These are phyloP conservation scores for Ogataea sp. DNA, from an alignment of 805 yeast genomes.

Conservation along the genomic window DNA sequence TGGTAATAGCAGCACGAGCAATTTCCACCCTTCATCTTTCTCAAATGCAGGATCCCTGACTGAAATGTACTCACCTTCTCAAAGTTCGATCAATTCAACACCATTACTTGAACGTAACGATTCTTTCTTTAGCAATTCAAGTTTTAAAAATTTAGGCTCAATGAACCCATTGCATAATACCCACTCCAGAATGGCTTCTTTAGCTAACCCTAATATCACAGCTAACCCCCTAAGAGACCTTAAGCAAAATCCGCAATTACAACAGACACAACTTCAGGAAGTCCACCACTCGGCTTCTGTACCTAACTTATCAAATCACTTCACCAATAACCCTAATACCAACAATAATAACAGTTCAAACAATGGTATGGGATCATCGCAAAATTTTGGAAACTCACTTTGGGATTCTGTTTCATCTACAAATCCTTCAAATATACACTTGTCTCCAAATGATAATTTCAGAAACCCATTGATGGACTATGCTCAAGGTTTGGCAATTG, in stretches of 20 bases:
- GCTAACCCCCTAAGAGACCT: neutral
- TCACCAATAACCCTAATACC: neutral
- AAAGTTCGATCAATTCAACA: constrained; percentile 1
- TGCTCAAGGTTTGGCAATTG: constrained; percentile 8
- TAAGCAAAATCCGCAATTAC: neutral
- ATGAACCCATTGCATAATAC: neutral
- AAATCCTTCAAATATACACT: neutral
- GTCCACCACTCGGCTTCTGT: neutral
- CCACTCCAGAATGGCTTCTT: neutral
- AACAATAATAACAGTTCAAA: neutral
- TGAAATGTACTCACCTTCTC: constrained; percentile 1
- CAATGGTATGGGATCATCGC: too few species aligned
- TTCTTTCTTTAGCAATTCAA: neutral
- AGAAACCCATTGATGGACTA: constrained; percentile 7
- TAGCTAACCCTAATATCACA: neutral
- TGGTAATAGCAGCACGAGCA: constrained; percentile 3
- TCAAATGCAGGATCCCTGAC: neutral
- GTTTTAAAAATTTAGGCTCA: neutral
- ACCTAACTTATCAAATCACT: neutral
- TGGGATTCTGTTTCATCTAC: neutral
- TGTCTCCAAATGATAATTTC: neutral
- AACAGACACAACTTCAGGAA: neutral
- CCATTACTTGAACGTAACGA: constrained; percentile 1
- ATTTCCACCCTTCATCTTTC: constrained; percentile 1
- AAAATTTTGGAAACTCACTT: neutral